Evolutionary conservation across 1,139 yeast genomes (phyloP).

Genomic region (Diutina siamensis): DNA sequence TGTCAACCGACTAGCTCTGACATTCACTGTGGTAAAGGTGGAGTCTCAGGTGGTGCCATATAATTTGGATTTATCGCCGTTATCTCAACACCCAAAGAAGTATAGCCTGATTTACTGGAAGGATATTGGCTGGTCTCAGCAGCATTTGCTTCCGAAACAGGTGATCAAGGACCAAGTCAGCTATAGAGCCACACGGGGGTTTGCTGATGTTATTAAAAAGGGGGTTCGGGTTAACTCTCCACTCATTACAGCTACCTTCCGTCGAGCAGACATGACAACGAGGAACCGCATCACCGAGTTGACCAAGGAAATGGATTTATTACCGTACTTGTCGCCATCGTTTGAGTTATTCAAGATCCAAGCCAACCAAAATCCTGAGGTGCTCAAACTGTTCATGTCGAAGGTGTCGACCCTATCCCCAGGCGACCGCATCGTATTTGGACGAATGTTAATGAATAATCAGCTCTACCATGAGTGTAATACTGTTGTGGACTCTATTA

Average conservation of each 20-base stretch:
- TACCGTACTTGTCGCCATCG: neutral
- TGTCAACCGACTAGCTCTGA: neutral
- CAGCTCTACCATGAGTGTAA: neutral
- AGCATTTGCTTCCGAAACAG: neutral
- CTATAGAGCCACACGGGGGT: neutral
- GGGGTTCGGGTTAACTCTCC: conserved; percentile 3
- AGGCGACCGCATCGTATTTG: neutral
- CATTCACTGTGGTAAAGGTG: neutral
- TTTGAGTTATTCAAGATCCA: neutral
- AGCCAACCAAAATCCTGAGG: neutral
- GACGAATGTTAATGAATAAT: conserved; percentile 1
- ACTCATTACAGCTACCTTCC: neutral
- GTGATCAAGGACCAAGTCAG: neutral
- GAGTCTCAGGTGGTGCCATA: neutral
- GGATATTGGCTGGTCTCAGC: neutral
- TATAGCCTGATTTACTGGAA: conserved; percentile 3
- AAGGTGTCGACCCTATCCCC: neutral
- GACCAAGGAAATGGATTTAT: neutral
- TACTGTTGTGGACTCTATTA: neutral
- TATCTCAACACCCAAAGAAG: neutral
- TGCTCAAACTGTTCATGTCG: neutral
- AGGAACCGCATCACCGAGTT: neutral
- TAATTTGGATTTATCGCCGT: neutral
- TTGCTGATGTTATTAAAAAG: conserved; percentile 3
- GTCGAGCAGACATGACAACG: neutral